Evolutionary conservation across 352 stramenopile species (phyloP), one percentile per base, ranked within the genome.

Genomic region (Phytophthora melonis): DNA sequence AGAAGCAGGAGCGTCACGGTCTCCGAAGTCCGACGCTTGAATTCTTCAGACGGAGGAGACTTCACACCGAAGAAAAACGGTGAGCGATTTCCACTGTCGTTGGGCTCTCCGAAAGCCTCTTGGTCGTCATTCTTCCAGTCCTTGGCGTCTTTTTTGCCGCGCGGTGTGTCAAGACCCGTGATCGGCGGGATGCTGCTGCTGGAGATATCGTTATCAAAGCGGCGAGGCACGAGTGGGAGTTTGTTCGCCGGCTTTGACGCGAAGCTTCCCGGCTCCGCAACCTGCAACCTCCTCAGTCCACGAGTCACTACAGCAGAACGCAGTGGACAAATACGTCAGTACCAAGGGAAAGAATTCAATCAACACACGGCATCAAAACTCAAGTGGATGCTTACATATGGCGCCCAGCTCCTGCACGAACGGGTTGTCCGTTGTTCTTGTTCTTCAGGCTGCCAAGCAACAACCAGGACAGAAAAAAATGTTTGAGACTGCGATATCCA

Each of bases 51-150:
- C 10, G 53, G 19, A 30, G 70, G 19, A 39, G 64, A n/a, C 19
- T 73, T 80, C n/a, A 58, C 45, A 9, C 79, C 81, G 23, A 92
- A 89, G 72, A 88, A 86, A 64, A 92, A 93, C n/a, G 80, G 71
- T 5, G 70, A 80, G 39, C 63, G 72, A 3, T n/a, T 59, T 64
- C 27, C 55, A 14, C 21, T 72, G n/a, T 72, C 55, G 7, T 79
- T 66, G 27, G 67, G 43, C 19, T 83, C 70, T 53, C 58, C 61
- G 21, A 76, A 75, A 45, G 52, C 53, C 9, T 82, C 74, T 13
- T 65, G 56, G n/a, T 69, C 47, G 5, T 55, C 47, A 27, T 13
- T 55, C 30, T 77, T 41, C 50, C 36, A 55, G 7, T 71, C 62
- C 43, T 25, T 65, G 16, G 34, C 41, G 34, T 73, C 55, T 49